Conservation (phyloP, 1,139 yeast genomes). For the Torulaspora globosa region DNA sequence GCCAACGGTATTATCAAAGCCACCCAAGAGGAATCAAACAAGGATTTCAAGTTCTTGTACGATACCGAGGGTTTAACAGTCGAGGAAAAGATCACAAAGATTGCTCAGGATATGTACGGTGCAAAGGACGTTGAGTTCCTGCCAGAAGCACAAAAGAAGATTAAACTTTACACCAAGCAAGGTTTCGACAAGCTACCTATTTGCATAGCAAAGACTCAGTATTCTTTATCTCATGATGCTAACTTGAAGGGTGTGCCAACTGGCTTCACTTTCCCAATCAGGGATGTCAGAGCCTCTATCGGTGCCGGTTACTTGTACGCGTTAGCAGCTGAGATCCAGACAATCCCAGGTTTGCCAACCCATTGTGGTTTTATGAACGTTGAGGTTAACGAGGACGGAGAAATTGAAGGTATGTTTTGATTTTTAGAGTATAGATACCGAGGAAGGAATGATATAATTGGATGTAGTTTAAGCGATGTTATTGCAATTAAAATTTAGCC, state of each 20-base stretch:
- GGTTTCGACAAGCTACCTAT: conserved; percentile 92
- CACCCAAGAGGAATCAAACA: conserved; percentile 49
- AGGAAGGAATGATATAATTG: conserved; percentile 1
- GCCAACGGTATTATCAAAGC: conserved; percentile 84
- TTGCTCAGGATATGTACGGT: conserved; percentile 91
- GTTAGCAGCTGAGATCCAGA: conserved; percentile 93
- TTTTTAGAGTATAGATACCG: conserved; percentile 1
- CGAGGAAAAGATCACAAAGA: conserved; percentile 75
- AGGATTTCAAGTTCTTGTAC: conserved; percentile 68
- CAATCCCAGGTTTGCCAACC: conserved; percentile 96
- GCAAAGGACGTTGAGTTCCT: conserved; percentile 84
- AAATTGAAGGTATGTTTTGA: conserved; percentile 88
- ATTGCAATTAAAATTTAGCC: conserved; percentile 19
- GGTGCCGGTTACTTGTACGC: conserved; percentile 98
- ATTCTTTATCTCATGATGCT: conserved; percentile 93
- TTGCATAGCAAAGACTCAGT: conserved; percentile 97
- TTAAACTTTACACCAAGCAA: conserved; percentile 78
- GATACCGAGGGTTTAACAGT: conserved; percentile 63
- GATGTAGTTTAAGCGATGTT: background rate
- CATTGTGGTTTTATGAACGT: conserved; percentile 97
- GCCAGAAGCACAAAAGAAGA: conserved; percentile 79
- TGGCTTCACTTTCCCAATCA: conserved; percentile 89
- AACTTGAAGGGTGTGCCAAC: conserved; percentile 90
- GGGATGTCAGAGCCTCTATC: conserved; percentile 89
- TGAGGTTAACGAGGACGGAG: conserved; percentile 89